These are phyloP conservation scores for Apiospora arundinis DNA, from an alignment of 2,329 filamentous ascomycete species.

Conservation along the genomic window DNA sequence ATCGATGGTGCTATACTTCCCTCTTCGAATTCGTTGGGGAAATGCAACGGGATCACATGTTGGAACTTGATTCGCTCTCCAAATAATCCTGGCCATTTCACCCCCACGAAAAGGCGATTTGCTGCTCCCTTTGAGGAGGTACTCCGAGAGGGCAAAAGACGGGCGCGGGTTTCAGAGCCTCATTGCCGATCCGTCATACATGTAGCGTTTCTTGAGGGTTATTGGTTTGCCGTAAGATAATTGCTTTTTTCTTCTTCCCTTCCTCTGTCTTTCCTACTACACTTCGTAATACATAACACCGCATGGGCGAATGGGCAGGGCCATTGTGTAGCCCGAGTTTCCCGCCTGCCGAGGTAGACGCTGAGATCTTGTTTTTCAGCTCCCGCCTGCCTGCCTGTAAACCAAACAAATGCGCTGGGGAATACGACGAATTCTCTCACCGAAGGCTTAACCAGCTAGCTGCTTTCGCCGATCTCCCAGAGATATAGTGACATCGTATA, in stretches of 20 bases:
- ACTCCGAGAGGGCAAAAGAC: background rate
- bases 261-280: background rate
- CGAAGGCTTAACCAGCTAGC: constrained; percentile 9
- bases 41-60: constrained; percentile 8
- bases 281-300: background rate
- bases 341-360: background rate
- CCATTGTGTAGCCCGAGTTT: background rate
- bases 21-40: background rate
- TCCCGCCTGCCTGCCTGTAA: background rate
- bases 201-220: background rate
- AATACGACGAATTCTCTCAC: background rate
- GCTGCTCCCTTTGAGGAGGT: constrained; percentile 12
- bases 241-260: background rate
- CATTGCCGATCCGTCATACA: background rate
- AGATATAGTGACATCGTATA: background rate
- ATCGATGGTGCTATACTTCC: background rate
- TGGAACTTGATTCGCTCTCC: background rate
- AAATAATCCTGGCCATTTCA: constrained; percentile 8
- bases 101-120: background rate
- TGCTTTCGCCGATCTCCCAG: background rate
- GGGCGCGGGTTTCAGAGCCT: constrained; percentile 11
- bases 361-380: background rate
- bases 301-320: background rate
- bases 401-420: background rate
- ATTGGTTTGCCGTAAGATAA: background rate